These are phyloP conservation scores for Chiua virens DNA, from an alignment of 768 basidiomycete species.

Conservation along the genomic window DNA sequence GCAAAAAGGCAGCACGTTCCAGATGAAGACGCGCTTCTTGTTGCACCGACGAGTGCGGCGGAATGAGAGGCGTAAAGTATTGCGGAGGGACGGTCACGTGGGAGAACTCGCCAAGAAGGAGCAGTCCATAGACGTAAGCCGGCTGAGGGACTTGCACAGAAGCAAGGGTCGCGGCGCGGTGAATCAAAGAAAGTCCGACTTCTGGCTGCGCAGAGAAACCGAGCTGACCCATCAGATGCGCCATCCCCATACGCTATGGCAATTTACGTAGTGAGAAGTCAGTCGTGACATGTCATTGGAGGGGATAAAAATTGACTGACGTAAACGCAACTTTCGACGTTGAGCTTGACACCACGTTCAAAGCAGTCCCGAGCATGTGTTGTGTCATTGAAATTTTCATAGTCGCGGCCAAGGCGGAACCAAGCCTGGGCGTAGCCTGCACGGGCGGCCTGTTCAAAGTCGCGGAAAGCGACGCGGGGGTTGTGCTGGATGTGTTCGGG, in stretches of 20 bases:
- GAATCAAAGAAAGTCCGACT: constrained; percentile 68
- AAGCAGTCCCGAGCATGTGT: constrained; percentile 81
- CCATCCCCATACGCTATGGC: constrained; percentile 86
- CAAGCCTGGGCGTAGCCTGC: constrained; percentile 79
- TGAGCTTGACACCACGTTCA: constrained; percentile 72
- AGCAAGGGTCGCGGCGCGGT: constrained; percentile 73
- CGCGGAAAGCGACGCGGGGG: constrained; percentile 80
- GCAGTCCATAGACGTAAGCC: constrained; percentile 84
- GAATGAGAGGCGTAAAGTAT: constrained; percentile 56
- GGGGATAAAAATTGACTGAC: constrained; percentile 39
- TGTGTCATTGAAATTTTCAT: constrained; percentile 82
- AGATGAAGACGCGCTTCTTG: constrained; percentile 74
- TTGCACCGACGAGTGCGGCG: constrained; percentile 44
- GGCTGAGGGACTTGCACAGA: constrained; percentile 82
- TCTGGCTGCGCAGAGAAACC: constrained; percentile 52
- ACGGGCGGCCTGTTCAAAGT: constrained; percentile 82
- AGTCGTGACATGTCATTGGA: neutral
- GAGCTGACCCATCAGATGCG: constrained; percentile 86
- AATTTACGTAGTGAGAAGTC: constrained; percentile 8
- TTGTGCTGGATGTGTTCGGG: constrained; percentile 65
- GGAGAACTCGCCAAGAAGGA: constrained; percentile 84
- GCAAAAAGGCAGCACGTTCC: constrained; percentile 82
- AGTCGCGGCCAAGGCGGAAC: constrained; percentile 90
- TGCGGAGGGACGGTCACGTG: constrained; percentile 52
- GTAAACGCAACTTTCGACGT: constrained; percentile 80